Percentiles rank a stretch among this genome's conserved stretches.
phyloP scores from a whole-genome alignment of 2,329 filamentous ascomycete species.

The Myriosclerotinia duriaeana region DNA sequence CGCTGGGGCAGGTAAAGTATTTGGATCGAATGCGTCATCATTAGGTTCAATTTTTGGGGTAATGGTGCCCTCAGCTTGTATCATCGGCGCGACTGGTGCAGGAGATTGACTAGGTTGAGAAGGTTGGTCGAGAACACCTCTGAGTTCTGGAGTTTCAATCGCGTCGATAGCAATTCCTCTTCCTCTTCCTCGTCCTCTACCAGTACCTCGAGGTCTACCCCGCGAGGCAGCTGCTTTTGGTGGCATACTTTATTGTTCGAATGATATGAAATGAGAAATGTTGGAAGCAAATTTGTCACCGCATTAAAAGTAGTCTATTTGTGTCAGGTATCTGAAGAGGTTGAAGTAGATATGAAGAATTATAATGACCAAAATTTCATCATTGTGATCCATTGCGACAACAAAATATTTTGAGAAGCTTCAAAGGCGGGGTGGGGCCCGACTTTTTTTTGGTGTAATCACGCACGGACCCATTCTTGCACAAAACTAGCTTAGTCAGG shows the following conservation, averaged over 20 bases:
- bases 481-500: background rate
- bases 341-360: background rate
- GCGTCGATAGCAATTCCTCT: constrained; percentile 25
- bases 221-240: constrained; percentile 32
- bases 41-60: constrained; percentile 27
- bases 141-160: constrained; percentile 17
- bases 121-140: background rate
- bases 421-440: constrained; percentile 1
- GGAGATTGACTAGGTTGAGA: constrained; percentile 5
- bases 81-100: constrained; percentile 12
- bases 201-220: constrained; percentile 25
- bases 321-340: background rate
- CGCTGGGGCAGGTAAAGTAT: constrained; percentile 35
- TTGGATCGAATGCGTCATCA: constrained; percentile 33
- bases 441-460: constrained; percentile 1
- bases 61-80: background rate
- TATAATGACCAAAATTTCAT: constrained; percentile 6
- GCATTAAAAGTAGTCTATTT: background rate
- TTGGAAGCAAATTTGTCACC: background rate
- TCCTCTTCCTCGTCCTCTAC: constrained; percentile 32
- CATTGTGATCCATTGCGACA: background rate
- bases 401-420: constrained; percentile 11
- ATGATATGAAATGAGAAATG: background rate
- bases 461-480: background rate
- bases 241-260: constrained; percentile 30